phyloP scores from a whole-genome alignment of 768 basidiomycete species.

The Mycena rosella region DNA sequence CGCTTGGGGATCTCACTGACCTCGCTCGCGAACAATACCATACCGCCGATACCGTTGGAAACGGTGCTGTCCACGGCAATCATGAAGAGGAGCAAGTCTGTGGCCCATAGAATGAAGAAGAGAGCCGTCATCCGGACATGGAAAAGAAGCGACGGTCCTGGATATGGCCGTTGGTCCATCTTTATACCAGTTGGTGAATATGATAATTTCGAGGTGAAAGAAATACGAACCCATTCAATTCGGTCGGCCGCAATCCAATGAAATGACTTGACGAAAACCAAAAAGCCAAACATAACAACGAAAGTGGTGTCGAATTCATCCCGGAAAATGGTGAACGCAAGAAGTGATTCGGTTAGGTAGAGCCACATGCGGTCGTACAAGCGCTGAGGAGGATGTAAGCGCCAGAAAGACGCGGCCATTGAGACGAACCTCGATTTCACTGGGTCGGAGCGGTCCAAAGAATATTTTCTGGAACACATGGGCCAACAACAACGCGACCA shows the following conservation, averaged over 20 bases:
- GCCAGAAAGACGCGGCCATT: not conserved
- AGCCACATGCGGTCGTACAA: conserved; percentile 98
- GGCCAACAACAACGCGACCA: conserved; percentile 81
- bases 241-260: conserved; percentile 97
- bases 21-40: conserved; percentile 97
- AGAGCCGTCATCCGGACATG: conserved; percentile 86
- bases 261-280: conserved; percentile 96
- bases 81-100: conserved; percentile 82
- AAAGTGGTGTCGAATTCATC: conserved; percentile 96
- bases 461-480: conserved; percentile 88
- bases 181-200: conserved; percentile 48
- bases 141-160: conserved; percentile 85
- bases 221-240: conserved; percentile 86
- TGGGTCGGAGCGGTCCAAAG: conserved; percentile 88
- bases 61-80: conserved; percentile 87
- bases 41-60: conserved; percentile 84
- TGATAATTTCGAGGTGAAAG: not conserved
- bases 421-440: conserved; percentile 88
- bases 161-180: conserved; percentile 98
- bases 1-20: conserved; percentile 57
- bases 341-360: conserved; percentile 95
- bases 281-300: conserved; percentile 92
- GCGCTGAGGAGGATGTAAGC: conserved; percentile 64
- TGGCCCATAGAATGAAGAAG: conserved; percentile 78
- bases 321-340: conserved; percentile 97